These are phyloP conservation scores for Candida boleticola DNA, from an alignment of 805 yeast species.

Conservation along the genomic window DNA sequence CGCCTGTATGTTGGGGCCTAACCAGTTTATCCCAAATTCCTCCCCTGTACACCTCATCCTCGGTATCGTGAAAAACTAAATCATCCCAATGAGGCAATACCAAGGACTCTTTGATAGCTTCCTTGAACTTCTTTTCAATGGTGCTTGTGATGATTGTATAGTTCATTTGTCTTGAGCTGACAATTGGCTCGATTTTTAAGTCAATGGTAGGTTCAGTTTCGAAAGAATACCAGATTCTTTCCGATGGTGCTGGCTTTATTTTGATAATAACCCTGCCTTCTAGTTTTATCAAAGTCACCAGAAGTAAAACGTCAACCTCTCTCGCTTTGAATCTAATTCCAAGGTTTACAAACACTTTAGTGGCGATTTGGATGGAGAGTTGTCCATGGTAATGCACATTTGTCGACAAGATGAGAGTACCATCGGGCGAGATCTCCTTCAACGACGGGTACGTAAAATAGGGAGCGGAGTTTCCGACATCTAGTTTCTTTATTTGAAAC, in stretches of 20 bases:
- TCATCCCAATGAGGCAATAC: conserved; percentile 93
- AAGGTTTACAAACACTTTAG: conserved; percentile 72
- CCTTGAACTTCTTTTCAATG: conserved; percentile 74
- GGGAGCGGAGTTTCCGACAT: conserved; percentile 82
- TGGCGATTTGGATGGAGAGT: conserved; percentile 72
- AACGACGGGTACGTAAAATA: conserved; percentile 70
- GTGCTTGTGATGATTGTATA: conserved; percentile 77
- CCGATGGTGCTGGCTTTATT: conserved; percentile 88
- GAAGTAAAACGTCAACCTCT: conserved; percentile 72
- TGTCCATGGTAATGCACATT: conserved; percentile 72
- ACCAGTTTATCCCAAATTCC: conserved; percentile 78
- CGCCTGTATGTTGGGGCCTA: conserved; percentile 10
- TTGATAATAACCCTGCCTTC: conserved; percentile 71
- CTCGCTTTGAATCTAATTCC: conserved; percentile 73
- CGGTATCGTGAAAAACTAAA: conserved; percentile 64
- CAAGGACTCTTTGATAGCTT: conserved; percentile 72
- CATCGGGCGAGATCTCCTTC: conserved; percentile 73
- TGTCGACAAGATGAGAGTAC: conserved; percentile 60
- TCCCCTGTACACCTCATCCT: conserved; percentile 75
- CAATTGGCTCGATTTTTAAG: conserved; percentile 83
- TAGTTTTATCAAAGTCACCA: conserved; percentile 63
- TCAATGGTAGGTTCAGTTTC: conserved; percentile 74
- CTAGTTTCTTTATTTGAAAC: conserved; percentile 66
- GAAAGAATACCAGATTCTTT: conserved; percentile 88
- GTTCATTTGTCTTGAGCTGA: conserved; percentile 77